These are phyloP conservation scores for Colletotrichum incanum DNA, from an alignment of 2,329 filamentous ascomycete genomes.

Conservation along the genomic window DNA sequence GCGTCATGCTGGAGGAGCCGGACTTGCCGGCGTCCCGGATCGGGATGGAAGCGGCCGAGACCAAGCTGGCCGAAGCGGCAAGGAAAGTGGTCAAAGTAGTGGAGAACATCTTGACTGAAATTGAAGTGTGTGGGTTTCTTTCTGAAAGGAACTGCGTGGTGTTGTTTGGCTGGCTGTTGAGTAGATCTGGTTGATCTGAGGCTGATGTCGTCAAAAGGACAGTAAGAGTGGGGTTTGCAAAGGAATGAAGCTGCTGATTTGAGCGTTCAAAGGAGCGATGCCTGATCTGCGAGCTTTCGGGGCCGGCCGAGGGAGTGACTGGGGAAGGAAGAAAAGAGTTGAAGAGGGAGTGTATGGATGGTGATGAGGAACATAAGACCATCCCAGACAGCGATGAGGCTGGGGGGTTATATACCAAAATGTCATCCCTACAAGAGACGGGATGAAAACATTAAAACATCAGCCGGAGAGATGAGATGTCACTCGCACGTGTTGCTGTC, in stretches of 20 bases:
- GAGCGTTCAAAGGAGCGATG: constrained; percentile 34
- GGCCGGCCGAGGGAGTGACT: constrained; percentile 40
- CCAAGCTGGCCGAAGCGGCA: constrained; percentile 48
- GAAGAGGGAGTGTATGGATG: constrained; percentile 16
- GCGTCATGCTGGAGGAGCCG: constrained; percentile 61
- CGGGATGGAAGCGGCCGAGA: constrained; percentile 48
- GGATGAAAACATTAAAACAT: constrained; percentile 26
- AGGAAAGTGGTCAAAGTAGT: constrained; percentile 51
- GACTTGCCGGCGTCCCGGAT: constrained; percentile 43
- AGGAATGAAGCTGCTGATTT: constrained; percentile 40
- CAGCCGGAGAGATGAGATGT: constrained; percentile 36
- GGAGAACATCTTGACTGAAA: constrained; percentile 46
- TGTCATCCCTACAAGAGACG: constrained; percentile 19
- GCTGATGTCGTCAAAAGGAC: constrained; percentile 31
- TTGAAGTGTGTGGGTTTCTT: constrained; percentile 14
- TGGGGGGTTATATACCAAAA: constrained; percentile 39
- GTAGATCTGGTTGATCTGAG: constrained; percentile 11
- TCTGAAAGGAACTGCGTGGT: constrained; percentile 8
- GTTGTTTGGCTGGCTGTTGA: constrained; percentile 9
- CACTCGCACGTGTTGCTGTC: constrained; percentile 16
- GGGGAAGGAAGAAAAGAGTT: constrained; percentile 15
- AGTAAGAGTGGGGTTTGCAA: constrained; percentile 27
- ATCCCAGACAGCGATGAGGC: constrained; percentile 1
- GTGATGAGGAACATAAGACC: constrained; percentile 37
- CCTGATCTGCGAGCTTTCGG: constrained; percentile 42